Evolutionary conservation across 1,139 yeast species (phyloP), one percentile per base, ranked within the genome.

Genomic region (Yamadazyma atmosphaerica): DNA sequence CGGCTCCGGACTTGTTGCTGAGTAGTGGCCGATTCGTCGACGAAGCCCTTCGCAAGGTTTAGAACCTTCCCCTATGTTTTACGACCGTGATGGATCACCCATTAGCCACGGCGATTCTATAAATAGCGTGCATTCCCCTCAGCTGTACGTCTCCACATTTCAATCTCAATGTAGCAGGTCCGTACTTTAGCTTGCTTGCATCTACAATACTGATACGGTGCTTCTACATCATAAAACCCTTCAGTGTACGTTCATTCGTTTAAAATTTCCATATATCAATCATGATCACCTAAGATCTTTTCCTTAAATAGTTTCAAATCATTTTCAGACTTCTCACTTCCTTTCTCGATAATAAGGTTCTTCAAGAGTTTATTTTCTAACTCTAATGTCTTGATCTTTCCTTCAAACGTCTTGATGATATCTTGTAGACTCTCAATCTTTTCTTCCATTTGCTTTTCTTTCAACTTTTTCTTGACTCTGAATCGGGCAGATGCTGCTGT

Each of bases 321-420:
- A 40, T 71, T 58, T 29, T 70, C 75, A 18, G 66, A 58, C 46
- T 68, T 65, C 37, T 69, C 70, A 40, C 64, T 61, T 2, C 77
- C 74, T 55, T 75, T 82, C 53, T 85, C 92, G 27, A 83, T 81
- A 10, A 77, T 68, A 49, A 77, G 58, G 46, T 67, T 69, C 54
- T 70, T 72, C 42, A 77, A 71, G 64, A 92, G 74, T 54, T 79
- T 79, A 68, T 88, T 88, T 62, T 88, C 96, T 84, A 85, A 81
- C 61, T 87, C 94, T 46, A 76, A 55, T 24, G 74, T 66, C 51
- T 66, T 67, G 45, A 77, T 63, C 45, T 67, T 69, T 49, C 63
- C 61, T 47, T 75, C 78, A 46, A 74, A 66, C 8, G 44, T 41
- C 15, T 50, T 50, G 25, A 76, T 68, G 42, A 59, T 60, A 19